Evolutionary conservation across 176 grass and related monocot species (phyloP).

Genomic region (Ampelocalamus luodianensis): DNA sequence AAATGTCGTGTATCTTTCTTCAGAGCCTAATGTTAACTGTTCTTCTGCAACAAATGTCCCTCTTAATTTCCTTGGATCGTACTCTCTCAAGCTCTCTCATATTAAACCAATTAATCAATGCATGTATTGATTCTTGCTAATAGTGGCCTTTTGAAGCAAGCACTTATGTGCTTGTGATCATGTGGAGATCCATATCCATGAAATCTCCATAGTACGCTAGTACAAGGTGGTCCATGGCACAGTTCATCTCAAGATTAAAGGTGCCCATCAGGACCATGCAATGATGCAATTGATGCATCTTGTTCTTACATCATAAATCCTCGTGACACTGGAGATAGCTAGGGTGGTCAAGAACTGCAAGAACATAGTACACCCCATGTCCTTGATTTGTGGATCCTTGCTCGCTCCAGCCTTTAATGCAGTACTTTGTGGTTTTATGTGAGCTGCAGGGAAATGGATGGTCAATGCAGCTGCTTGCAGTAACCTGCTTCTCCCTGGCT

Average conservation of each 20-base stretch:
- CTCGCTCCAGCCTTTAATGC: conserved; percentile 9
- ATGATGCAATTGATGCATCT: conserved; percentile 18
- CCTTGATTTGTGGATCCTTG: conserved; percentile 13
- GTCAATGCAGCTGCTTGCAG: conserved; percentile 50
- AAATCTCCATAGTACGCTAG: neutral
- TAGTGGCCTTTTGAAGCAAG: neutral
- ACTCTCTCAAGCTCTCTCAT: neutral
- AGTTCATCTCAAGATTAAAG: conserved; percentile 17
- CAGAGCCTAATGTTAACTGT: neutral
- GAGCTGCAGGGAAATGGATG: conserved; percentile 48
- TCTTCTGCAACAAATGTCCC: neutral
- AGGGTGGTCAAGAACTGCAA: neutral
- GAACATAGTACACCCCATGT: neutral
- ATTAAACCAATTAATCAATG: neutral
- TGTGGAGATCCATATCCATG: conserved; percentile 13
- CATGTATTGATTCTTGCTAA: neutral
- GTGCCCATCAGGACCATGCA: conserved; percentile 13
- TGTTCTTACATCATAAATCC: neutral
- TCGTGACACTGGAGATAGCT: neutral
- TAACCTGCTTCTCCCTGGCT: conserved; percentile 55
- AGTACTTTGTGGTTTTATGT: conserved; percentile 22
- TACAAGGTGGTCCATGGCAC: conserved; percentile 30
- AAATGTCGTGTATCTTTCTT: neutral
- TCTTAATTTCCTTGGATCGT: conserved; percentile 22
- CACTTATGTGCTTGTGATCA: neutral